Evolutionary conservation across 352 stramenopile species (phyloP), one percentile per base, ranked within the genome.

Genomic region (Phytophthora fragariaefolia): DNA sequence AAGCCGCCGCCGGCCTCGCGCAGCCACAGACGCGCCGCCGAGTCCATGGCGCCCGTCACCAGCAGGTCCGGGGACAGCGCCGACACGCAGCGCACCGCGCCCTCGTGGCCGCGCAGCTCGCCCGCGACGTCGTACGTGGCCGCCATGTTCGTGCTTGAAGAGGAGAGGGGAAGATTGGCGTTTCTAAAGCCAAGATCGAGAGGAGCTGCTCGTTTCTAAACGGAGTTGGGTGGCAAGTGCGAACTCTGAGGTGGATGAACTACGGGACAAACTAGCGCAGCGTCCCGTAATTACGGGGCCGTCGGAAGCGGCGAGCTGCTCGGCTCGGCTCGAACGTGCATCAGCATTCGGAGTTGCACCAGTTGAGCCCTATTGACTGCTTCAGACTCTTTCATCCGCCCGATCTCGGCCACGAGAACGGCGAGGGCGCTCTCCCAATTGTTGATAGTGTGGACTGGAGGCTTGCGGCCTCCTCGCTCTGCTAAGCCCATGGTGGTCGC

Each of bases 41-140:
- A 89, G 71, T 96, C 87, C 85, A 96, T 96, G 5, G 81, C 80
- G 45, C 87, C 87, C 6, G 85, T 94, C 50, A 93, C 42, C 18
- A 93, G 58, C 10, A 89, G 52, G 22, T 83, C 78, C 53, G 77
- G 80, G 20, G 78, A 64, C 0, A 89, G 61, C 13, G 74, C 71
- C 7, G 69, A 74, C 46, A 94, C 82, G 17, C 84, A 77, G 40
- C 87, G 87, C 73, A 93, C 86, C n/a, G 84, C 86, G 69, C 86
- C 84, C 15, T 92, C 83, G 71, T 95, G 86, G 57, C 83, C 83
- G 48, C 82, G 73, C 48, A 95, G 79, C 73, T 91, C 82, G 54
- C 71, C 76, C 64, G 72, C 74, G 42, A 80, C 65, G 60, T 70
- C 61, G 45, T 73, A 83, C 24, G 45, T 56, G 36, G 57, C 32